Conservation (phyloP, 208 protist genomes). For the Acanthamoeba triangularis region DNA sequence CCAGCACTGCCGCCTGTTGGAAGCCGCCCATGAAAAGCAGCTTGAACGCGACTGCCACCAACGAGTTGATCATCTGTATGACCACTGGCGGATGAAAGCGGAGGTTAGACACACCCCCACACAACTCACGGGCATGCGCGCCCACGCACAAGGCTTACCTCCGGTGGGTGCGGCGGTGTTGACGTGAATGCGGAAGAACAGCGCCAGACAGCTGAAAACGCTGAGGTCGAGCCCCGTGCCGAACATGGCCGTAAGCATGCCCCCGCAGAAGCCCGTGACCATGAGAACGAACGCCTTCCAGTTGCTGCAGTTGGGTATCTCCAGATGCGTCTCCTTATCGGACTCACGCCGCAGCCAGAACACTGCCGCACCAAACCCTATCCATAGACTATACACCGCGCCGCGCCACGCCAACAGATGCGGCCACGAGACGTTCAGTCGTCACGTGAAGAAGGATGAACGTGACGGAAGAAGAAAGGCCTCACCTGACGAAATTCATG, state of each 20-base stretch:
- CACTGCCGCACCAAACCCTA: slow-evolving; percentile 12
- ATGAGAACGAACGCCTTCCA: slow-evolving; percentile 48
- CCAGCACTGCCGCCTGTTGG: not conserved
- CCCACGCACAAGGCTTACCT: not conserved
- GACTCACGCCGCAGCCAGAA: slow-evolving; percentile 53
- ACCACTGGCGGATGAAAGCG: not conserved
- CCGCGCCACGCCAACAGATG: not conserved
- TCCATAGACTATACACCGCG: not conserved
- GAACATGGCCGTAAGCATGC: slow-evolving; percentile 65
- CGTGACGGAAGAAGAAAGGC: not conserved
- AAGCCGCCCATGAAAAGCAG: slow-evolving; percentile 11
- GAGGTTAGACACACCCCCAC: not conserved
- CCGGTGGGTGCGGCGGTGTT: slow-evolving; percentile 75
- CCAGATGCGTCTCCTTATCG: slow-evolving; percentile 8
- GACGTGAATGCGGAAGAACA: slow-evolving; percentile 70
- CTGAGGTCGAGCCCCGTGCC: slow-evolving; percentile 66
- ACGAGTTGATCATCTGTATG: slow-evolving; percentile 56
- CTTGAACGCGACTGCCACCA: slow-evolving; percentile 35
- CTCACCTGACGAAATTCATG: slow-evolving; percentile 37
- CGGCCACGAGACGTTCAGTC: not conserved
- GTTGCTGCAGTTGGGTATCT: slow-evolving; percentile 46
- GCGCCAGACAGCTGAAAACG: slow-evolving; percentile 48
- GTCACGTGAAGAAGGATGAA: not conserved
- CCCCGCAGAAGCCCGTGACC: slow-evolving; percentile 58
- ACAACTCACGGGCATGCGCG: not conserved